Conservation (phyloP, 257 asterid species). For the Thymus quinquecostatus region DNA sequence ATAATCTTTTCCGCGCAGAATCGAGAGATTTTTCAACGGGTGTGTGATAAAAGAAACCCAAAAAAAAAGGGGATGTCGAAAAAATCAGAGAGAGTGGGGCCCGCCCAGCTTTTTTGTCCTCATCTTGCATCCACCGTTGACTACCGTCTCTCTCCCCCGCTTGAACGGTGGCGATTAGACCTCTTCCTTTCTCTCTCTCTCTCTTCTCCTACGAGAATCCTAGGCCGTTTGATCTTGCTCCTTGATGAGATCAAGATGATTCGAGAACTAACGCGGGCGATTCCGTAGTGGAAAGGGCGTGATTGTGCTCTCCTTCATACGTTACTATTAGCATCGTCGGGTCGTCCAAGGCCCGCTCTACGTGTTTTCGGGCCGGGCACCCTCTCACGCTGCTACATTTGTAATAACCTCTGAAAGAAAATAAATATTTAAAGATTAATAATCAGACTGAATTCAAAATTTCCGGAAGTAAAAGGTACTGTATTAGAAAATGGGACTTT, state of each 20-base stretch:
- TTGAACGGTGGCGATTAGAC: slow-evolving; percentile 42
- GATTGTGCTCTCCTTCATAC: slow-evolving; percentile 92
- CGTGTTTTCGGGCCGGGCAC: slow-evolving; percentile 92
- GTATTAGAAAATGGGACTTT: too few species aligned
- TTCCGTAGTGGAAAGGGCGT: slow-evolving; percentile 53
- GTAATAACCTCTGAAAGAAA: slow-evolving; percentile 76
- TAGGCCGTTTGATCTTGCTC: slow-evolving; percentile 33
- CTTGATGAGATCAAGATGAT: slow-evolving; percentile 47
- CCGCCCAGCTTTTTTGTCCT: slow-evolving; percentile 29
- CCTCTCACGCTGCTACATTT: slow-evolving; percentile 89
- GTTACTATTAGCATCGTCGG: slow-evolving; percentile 79
- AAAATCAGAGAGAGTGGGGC: slow-evolving; percentile 40
- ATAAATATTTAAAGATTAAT: neutral
- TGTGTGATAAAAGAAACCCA: slow-evolving; percentile 24
- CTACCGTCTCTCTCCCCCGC: slow-evolving; percentile 26
- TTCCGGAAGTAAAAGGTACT: too few species aligned
- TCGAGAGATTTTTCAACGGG: slow-evolving; percentile 46
- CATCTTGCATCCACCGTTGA: slow-evolving; percentile 42
- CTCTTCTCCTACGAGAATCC: slow-evolving; percentile 20
- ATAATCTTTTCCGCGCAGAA: slow-evolving; percentile 36
- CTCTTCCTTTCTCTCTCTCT: neutral
- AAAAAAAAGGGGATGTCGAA: slow-evolving; percentile 23
- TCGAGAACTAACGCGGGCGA: slow-evolving; percentile 65
- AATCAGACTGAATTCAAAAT: neutral
- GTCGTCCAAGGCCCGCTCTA: slow-evolving; percentile 88